Evolutionary conservation across 2,329 filamentous ascomycete genomes (phyloP).

Genomic region (Monosporascus cannonballus): DNA sequence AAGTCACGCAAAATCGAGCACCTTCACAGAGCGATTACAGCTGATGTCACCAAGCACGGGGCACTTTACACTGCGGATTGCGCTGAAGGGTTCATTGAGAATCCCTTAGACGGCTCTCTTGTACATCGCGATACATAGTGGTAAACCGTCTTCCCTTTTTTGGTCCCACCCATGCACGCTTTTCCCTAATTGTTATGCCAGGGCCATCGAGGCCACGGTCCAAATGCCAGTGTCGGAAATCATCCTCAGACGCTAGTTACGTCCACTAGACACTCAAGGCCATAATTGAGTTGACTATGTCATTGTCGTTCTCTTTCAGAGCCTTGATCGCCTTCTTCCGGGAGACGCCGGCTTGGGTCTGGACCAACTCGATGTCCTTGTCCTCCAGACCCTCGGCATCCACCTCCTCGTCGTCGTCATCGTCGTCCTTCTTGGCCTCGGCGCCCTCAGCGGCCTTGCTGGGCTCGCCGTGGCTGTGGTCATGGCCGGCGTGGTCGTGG

Average conservation of each 20-base stretch:
- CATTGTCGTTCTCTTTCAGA: slow-evolving; percentile 97
- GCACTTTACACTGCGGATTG: not conserved
- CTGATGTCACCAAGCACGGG: not conserved
- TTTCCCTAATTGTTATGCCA: slow-evolving; percentile 17
- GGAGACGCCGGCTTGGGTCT: slow-evolving; percentile 94
- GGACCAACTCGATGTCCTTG: slow-evolving; percentile 99
- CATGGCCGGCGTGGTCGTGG: slow-evolving; percentile 52
- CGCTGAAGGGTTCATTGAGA: slow-evolving; percentile 11
- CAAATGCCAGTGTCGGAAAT: slow-evolving; percentile 1
- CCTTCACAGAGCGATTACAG: not conserved
- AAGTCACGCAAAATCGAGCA: no score
- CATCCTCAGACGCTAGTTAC: slow-evolving; percentile 1
- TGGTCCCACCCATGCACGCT: slow-evolving; percentile 7
- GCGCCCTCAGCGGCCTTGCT: slow-evolving; percentile 54
- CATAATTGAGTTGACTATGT: slow-evolving; percentile 99
- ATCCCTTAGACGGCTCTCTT: slow-evolving; percentile 11
- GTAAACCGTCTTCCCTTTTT: slow-evolving; percentile 16
- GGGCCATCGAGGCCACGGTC: slow-evolving; percentile 5
- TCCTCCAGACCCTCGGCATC: slow-evolving; percentile 92
- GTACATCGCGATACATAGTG: slow-evolving; percentile 19
- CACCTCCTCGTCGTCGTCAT: slow-evolving; percentile 91
- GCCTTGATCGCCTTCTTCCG: slow-evolving; percentile 99
- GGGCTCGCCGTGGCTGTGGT: slow-evolving; percentile 67
- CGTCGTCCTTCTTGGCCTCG: slow-evolving; percentile 70
- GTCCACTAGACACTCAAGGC: slow-evolving; percentile 72